Percentiles rank a stretch among this genome's conserved stretches.
Evolutionary conservation across 1,284 basidiomycete genomes (phyloP).

Genomic region (Blastosporella zonata): DNA sequence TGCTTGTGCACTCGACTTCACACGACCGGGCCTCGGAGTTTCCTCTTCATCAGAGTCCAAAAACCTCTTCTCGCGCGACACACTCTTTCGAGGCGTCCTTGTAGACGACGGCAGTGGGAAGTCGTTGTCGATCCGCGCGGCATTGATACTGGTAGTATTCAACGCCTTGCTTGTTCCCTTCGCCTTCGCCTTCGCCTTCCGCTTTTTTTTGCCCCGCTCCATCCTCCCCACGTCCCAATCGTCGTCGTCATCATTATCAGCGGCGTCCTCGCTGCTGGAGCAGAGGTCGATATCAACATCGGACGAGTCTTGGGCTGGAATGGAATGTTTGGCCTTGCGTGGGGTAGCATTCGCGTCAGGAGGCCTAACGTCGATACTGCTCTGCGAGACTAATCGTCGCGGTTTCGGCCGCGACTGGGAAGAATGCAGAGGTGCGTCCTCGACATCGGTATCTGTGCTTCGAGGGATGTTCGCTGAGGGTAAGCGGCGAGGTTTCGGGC

Average conservation of each 20-base stretch:
- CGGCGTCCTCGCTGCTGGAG: conserved; percentile 9
- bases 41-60: conserved; percentile 7
- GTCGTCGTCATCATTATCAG: background rate
- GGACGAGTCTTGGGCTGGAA: background rate
- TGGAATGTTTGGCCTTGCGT: background rate
- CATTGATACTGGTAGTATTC: background rate
- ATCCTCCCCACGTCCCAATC: conserved; percentile 13
- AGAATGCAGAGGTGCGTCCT: background rate
- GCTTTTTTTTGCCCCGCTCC: conserved; percentile 7
- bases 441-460: background rate
- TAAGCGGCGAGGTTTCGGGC: background rate
- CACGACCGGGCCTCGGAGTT: conserved; percentile 11
- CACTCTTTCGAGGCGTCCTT: conserved; percentile 1
- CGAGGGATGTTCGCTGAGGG: background rate
- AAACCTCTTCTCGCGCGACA: background rate
- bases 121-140: background rate
- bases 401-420: background rate
- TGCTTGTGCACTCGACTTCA: background rate
- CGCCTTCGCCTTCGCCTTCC: background rate
- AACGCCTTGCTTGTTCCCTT: background rate
- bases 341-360: conserved; percentile 13
- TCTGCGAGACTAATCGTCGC: conserved; percentile 2
- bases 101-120: conserved; percentile 1
- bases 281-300: conserved; percentile 14
- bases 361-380: background rate